phyloP scores from a whole-genome alignment of 495 filamentous ascomycete species.

The Aspergillus mulundensis region DNA sequence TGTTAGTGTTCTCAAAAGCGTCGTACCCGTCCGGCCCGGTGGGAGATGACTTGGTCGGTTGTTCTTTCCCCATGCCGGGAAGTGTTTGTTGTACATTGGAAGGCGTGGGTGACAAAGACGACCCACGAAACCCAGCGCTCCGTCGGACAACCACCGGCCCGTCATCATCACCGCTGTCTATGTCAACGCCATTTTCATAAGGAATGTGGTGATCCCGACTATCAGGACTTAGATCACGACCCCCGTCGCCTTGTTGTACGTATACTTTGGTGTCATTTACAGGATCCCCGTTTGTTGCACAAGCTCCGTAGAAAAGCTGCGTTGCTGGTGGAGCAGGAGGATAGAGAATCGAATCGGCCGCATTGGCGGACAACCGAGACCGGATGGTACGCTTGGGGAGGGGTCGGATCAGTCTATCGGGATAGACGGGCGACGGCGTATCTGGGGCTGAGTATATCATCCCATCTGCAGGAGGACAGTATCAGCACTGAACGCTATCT shows the following conservation, averaged over 20 bases:
- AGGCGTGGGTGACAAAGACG: conserved; percentile 32
- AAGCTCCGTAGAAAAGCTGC: conserved; percentile 73
- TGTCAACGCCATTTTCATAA: conserved; percentile 39
- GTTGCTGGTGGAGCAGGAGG: conserved; percentile 64
- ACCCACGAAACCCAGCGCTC: conserved; percentile 42
- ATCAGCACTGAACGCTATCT: conserved; percentile 41
- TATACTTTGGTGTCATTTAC: conserved; percentile 43
- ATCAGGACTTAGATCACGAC: conserved; percentile 44
- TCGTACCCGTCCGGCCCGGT: conserved; percentile 80
- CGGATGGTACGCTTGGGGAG: conserved; percentile 83
- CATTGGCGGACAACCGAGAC: conserved; percentile 77
- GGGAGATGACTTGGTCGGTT: conserved; percentile 31
- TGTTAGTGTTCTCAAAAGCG: conserved; percentile 96
- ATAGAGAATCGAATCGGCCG: conserved; percentile 77
- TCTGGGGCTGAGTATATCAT: conserved; percentile 61
- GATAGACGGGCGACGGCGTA: conserved; percentile 69
- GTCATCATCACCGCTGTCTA: conserved; percentile 46
- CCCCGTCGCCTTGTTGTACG: conserved; percentile 41
- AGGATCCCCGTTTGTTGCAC: conserved; percentile 40
- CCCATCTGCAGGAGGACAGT: conserved; percentile 41
- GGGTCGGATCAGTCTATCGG: conserved; percentile 88
- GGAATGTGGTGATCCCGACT: conserved; percentile 37
- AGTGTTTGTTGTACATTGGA: conserved; percentile 26
- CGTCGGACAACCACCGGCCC: conserved; percentile 43
- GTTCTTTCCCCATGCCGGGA: conserved; percentile 25